Conservation (phyloP, 108 stramenopile genomes). For the Stephanodiscus minutulus region DNA sequence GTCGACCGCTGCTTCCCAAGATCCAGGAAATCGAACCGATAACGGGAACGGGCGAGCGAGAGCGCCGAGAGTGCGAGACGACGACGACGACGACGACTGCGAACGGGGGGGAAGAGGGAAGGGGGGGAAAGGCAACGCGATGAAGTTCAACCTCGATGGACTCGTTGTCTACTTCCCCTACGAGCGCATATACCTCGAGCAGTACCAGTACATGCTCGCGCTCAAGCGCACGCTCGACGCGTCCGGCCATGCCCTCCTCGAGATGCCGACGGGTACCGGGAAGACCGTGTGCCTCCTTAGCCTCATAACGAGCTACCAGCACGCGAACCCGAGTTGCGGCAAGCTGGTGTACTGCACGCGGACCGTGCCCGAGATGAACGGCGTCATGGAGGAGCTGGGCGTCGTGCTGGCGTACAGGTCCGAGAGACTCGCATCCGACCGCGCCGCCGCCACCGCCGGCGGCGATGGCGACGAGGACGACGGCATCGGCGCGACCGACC, state of each 20-base stretch:
- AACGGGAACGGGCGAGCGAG: too few species aligned
- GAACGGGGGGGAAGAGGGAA: too few species aligned
- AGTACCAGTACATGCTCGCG: constrained; percentile 98
- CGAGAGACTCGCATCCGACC: constrained; percentile 65
- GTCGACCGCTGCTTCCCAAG: too few species aligned
- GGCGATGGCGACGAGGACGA: constrained; percentile 32
- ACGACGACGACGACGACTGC: too few species aligned
- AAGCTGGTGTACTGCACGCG: constrained; percentile 99
- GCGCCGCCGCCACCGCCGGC: constrained; percentile 21
- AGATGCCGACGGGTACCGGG: constrained; percentile 97
- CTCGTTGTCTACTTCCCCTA: constrained; percentile 99
- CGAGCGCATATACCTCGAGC: constrained; percentile 95
- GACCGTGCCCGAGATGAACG: constrained; percentile 99
- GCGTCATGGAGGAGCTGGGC: constrained; percentile 97
- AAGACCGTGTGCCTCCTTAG: constrained; percentile 94
- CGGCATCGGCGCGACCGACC: background rate
- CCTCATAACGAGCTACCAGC: constrained; percentile 97
- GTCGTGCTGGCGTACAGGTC: constrained; percentile 89
- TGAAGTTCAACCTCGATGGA: constrained; percentile 95
- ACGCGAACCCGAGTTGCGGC: constrained; percentile 85
- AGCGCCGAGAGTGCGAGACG: too few species aligned
- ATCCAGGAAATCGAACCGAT: too few species aligned
- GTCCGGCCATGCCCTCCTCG: constrained; percentile 90
- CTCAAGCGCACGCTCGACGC: constrained; percentile 97
- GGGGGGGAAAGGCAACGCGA: too few species aligned